Evolutionary conservation across 371 early-diverging fungal genomes (phyloP), one percentile per base, ranked within the genome.

Genomic region (Apophysomyces elegans): DNA sequence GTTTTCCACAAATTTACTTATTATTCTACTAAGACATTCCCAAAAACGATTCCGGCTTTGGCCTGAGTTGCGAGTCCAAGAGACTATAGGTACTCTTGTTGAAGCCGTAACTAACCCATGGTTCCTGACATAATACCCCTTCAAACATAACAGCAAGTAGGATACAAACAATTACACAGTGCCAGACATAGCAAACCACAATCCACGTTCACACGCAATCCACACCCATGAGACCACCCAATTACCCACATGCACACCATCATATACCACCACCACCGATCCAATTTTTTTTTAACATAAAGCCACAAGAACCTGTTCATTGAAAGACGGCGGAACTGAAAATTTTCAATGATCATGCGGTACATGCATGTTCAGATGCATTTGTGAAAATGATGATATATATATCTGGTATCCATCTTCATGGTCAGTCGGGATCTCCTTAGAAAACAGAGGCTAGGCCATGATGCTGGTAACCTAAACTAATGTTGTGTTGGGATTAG

Each of bases 41-140:
- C 21, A 50, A 50, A 21, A 50, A 50, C 9, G 54, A 50, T 21
- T 50, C 54, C 21, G 54, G 54, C 21, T 50, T 50, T 26, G 54
- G 54, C n/a, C 54, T 50, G 54, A 50, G 54, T 21, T 50, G 11
- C 21, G 54, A 50, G 5, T 16, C 54, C 54, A 50, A 50, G 21
- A 50, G 54, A 21, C 9, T 21, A 50, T 50, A 50, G 21, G 7
- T 50, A 3, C 32, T 26, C 32, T 50, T 50, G 7, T 21, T 21
- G 7, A 16, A 50, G 32, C 54, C 21, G 9, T 50, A 50, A 16
- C 54, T 26, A 26, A 50, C 11, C 21, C 21, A 18, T 21, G n/a
- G 7, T 35, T 21, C 54, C 35, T 50, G 54, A 50, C 54, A 50
- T 21, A 16, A 50, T 50, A 26, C 54, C 54, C 50, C 54, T 26